Evolutionary conservation across 345 rosid species (phyloP).

Genomic region (Eucalyptus marginata): DNA sequence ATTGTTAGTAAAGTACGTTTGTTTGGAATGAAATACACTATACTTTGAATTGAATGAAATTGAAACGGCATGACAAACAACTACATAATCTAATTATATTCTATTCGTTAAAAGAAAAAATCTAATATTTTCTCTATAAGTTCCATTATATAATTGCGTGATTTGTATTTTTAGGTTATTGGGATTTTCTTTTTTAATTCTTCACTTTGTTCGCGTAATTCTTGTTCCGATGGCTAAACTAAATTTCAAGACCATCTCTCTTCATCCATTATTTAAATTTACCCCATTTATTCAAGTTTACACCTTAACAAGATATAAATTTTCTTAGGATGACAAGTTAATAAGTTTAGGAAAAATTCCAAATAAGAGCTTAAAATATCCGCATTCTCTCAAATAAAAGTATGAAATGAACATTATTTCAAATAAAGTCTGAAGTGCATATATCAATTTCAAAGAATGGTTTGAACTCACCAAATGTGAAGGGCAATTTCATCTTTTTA

Average conservation of each 20-base stretch:
- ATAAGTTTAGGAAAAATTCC: no score
- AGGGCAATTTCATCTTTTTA: no score
- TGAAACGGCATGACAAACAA: background rate
- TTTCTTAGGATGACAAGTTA: background rate
- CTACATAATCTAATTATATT: no score
- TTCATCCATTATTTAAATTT: background rate
- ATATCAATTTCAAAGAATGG: no score
- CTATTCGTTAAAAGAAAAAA: no score
- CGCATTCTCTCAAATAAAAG: no score
- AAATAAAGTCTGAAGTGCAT: no score
- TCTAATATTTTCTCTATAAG: background rate
- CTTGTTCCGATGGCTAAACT: background rate
- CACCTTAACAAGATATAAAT: background rate
- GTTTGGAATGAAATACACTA: no score
- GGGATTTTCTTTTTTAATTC: background rate
- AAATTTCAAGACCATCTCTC: background rate
- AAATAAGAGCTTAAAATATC: no score
- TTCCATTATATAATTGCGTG: background rate
- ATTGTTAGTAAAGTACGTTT: no score
- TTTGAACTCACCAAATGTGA: no score
- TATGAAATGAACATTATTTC: rapidly evolving
- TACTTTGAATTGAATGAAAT: background rate
- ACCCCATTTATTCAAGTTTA: background rate
- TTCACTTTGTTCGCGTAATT: background rate
- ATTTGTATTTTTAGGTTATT: background rate